Conservation (phyloP, 1,284 basidiomycete species). For the Blastosporella zonata region DNA sequence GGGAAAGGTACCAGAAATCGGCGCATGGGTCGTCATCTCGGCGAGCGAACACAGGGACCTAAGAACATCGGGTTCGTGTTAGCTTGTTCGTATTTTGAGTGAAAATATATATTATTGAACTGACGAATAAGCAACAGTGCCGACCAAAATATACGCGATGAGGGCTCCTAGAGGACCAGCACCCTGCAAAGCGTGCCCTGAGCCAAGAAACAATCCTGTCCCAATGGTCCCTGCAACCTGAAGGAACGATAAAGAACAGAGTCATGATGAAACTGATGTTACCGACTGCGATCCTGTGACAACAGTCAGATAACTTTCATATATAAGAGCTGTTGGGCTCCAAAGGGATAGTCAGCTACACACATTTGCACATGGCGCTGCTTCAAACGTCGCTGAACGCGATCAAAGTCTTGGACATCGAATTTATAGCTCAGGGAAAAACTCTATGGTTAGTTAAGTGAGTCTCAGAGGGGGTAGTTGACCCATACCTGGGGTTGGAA, state of each 20-base stretch:
- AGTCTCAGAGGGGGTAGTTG: neutral
- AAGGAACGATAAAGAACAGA: neutral
- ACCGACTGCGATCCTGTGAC: constrained; percentile 55
- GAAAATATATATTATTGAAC: constrained; percentile 21
- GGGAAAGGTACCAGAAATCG: constrained; percentile 73
- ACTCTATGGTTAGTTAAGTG: neutral
- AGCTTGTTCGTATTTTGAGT: neutral
- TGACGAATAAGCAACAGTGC: constrained; percentile 60
- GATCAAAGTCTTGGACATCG: constrained; percentile 57
- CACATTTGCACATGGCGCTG: constrained; percentile 75
- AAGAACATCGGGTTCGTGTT: neutral
- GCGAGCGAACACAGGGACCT: constrained; percentile 63
- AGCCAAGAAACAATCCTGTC: constrained; percentile 81
- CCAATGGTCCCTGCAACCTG: constrained; percentile 74
- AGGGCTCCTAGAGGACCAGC: constrained; percentile 63
- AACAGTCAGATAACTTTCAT: constrained; percentile 4
- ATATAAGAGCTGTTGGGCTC: too few relatives aligned
- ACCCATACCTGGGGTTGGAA: constrained; percentile 4
- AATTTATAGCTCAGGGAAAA: constrained; percentile 35
- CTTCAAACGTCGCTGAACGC: constrained; percentile 60
- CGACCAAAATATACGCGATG: constrained; percentile 59
- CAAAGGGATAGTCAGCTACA: constrained; percentile 19
- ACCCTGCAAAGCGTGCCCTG: constrained; percentile 55
- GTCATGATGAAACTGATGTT: neutral
- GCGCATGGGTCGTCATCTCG: constrained; percentile 71